Conservation (phyloP, 306 rosid species). For the Ammopiptanthus mongolicus region DNA sequence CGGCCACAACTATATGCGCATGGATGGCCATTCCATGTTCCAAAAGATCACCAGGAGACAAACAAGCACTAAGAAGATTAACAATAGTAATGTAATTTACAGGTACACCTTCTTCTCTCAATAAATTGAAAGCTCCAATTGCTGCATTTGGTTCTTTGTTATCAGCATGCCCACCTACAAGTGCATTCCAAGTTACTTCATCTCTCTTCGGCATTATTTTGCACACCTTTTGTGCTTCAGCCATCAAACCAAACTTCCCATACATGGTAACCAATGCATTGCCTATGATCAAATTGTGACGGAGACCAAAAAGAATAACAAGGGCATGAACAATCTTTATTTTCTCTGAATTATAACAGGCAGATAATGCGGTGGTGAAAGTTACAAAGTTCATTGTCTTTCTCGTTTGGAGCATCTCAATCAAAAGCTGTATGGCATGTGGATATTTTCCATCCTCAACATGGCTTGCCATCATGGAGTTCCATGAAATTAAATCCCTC, state of each 20-base stretch:
- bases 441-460: conserved; percentile 50
- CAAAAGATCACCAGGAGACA: conserved; percentile 43
- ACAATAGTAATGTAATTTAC: conserved; percentile 69
- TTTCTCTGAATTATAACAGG: conserved; percentile 56
- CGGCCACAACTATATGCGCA: conserved; percentile 50
- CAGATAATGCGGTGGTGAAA: conserved; percentile 66
- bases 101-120: conserved; percentile 57
- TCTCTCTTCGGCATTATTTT: conserved; percentile 56
- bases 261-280: conserved; percentile 80
- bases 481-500: conserved; percentile 86
- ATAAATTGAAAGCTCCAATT: conserved; percentile 48
- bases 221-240: conserved; percentile 45
- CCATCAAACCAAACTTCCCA: conserved; percentile 59
- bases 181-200: conserved; percentile 84
- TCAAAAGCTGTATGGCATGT: conserved; percentile 45
- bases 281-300: conserved; percentile 51
- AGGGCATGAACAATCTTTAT: conserved; percentile 62
- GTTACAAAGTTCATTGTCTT: conserved; percentile 50
- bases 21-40: conserved; percentile 67
- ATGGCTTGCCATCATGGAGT: conserved; percentile 77
- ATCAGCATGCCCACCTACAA: conserved; percentile 73
- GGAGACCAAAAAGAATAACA: conserved; percentile 44
- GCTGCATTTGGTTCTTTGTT: conserved; percentile 62
- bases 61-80: conserved; percentile 59
- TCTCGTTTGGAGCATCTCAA: conserved; percentile 49